Base-by-base conservation (phyloP, 2,329 filamentous ascomycete species). In the Didymellaceae sp. region DNA sequence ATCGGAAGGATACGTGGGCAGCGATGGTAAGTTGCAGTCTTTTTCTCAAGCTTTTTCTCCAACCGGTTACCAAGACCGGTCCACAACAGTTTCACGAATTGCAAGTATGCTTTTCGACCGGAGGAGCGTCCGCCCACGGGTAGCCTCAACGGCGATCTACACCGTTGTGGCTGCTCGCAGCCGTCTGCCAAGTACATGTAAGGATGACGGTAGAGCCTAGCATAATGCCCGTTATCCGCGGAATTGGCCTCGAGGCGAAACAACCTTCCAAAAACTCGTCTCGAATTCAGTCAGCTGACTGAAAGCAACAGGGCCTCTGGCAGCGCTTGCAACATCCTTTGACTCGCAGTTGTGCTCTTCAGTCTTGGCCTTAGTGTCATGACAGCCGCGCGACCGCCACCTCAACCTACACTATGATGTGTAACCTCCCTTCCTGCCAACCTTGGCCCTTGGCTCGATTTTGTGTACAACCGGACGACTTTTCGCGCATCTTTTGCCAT, bases 1-100 rank as follows among this genome's bases (percentile, higher is more conserved):
- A 87, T 93, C 54, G 75, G 83, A 49, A 82, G 87, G 65, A 86
- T 90, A 74, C 86, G 91, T 67, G 79, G 79, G 41, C 83, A 82
- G 59, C 79, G 84, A 76, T 90, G 87, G 89, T 92, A 78, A 82
- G 88, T 59, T 28, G 6, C 7, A 18, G 9, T 4, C 25, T 6
- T 39, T n/a, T 20, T 14, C 16, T 6, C n/a, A n/a, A n/a, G n/a
- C n/a, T n/a, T n/a, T 1, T 31, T 10, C 22, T 44, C 33, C 11
- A 22, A 38, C 49, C 49, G 17, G n/a, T 26, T 13, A 9, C 21
- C 14, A 9, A 17, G 33, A 45, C 11, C 30, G 25, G 35, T 39
- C 44, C 31, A 37, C 45, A 48, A 44, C 44, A 24, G 22, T 44
- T 49, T 25, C 20, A 20, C 31, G 26, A 20, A 14, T 26, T 13